Evolutionary conservation across 805 yeast species (phyloP).

Genomic region (Candida loeiensis): DNA sequence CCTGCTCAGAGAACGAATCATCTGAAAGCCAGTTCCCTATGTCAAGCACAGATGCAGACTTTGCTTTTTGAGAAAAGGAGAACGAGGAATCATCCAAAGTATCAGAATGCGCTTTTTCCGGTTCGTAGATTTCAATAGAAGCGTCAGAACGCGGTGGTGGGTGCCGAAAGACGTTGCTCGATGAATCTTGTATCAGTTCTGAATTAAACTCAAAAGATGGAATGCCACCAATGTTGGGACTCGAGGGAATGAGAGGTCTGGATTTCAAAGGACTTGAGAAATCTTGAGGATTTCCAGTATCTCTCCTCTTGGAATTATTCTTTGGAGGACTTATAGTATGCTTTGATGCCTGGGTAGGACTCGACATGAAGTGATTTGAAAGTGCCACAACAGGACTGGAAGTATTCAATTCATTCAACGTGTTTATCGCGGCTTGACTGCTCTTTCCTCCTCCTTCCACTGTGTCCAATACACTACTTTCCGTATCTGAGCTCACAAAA

Average conservation of each 20-base stretch:
- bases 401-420: neutral
- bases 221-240: too few species aligned
- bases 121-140: neutral
- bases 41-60: constrained; percentile 14
- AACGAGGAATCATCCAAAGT: constrained; percentile 19
- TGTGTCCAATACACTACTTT: neutral
- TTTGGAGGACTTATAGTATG: too few species aligned
- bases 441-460: neutral
- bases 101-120: constrained; percentile 6
- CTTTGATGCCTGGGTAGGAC: too few species aligned
- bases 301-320: too few species aligned
- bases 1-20: constrained; percentile 10
- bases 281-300: too few species aligned
- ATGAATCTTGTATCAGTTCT: too few species aligned
- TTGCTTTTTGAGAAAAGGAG: constrained; percentile 10
- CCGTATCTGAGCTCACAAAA: neutral
- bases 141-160: neutral
- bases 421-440: neutral
- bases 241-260: too few species aligned
- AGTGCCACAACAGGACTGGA: neutral
- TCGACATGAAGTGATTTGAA: too few species aligned
- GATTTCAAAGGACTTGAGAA: too few species aligned
- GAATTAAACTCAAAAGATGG: too few species aligned
- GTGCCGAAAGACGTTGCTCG: too few species aligned
- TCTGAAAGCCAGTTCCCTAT: constrained; percentile 23